Base-by-base conservation (phyloP, 495 filamentous ascomycete species). In the Lophium mytilinum region DNA sequence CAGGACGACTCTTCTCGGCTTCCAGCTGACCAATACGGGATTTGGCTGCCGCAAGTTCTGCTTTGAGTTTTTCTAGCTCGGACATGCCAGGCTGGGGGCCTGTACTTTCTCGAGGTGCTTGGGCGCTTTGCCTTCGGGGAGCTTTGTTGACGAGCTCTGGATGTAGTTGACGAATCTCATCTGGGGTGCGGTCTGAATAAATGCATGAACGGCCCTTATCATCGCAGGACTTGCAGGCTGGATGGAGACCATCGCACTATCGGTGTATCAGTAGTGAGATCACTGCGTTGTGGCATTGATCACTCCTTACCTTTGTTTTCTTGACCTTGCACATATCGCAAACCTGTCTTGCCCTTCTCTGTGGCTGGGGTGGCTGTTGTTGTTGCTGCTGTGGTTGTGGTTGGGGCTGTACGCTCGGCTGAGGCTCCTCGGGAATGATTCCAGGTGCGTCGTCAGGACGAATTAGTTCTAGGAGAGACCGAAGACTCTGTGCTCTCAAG, bases 261-360 rank as follows among this genome's bases (percentile, higher is more conserved):
- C 9, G n/a, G 36, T 51, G 11, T 43, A 12, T 49, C 5, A 41
- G 15, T 11, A 50, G 1, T n/a, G 10, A 24, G 30, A 30, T 30
- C 19, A 50, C 17, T 42, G 40, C 14, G 18, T 49, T 53, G 36
- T 10, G 36, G 52, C 36, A 54, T 53, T 6, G 14, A 6, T 4
- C 1, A 37, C 11, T 15, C 15, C 57, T 37, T 57, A 64, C 61
- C 53, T 59, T 65, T 9, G 59, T 62, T 39, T 62, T 61, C 53
- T 62, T 62, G 6, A 54, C 49, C 45, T 62, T 65, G 39, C 63
- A 65, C 7, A 56, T 51, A 50, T 65, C 63, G 36, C 63, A 65
- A 43, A 50, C 56, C 8, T 52, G 52, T 9, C 59, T 53, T 14
- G 59, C 12, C 33, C 21, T 52, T 9, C 50, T 30, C 24, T 30